Base-by-base conservation (phyloP, 2,329 filamentous ascomycete genomes). In the Aspergillus fijiensis region DNA sequence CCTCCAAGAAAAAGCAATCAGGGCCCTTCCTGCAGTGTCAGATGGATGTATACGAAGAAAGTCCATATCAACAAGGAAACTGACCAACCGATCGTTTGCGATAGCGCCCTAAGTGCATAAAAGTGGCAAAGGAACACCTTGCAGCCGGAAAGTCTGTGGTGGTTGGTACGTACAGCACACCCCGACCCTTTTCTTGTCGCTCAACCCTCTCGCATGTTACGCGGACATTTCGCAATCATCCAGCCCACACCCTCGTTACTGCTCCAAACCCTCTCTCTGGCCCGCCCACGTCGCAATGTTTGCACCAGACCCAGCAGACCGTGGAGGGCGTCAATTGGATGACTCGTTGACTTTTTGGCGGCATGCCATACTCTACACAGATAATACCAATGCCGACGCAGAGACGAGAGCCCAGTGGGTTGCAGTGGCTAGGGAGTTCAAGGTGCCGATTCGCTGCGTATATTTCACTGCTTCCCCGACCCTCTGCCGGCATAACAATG, bases 341-440 rank as follows among this genome's bases (percentile, higher is more conserved):
- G 21, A 35, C 21, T 23, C 3, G 42, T 29, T 49, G 5, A 42
- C 51, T 21, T 33, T 29, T 33, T 55, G 5, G 42, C 33, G 31
- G 29, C n/a, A 21, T 29, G 31, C 27, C 27, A 33, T 21, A 16
- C 21, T 16, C 29, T 49, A 21, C 49, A 58, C 58, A 95, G 95
- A 99, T 76, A 98, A 96, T 74, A 98, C 95, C n/a, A 99, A 99
- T 73, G 86, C 93, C 31, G 90, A 96, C 76, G 74, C 82, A 11
- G 89, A 91, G 55, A 91, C 89, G 25, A 85, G 95, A 65, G 83
- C 84, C n/a, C 79, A 90, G 61, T 98, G 94, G 94, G 77, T 91
- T 33, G 80, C 85, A 27, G 77, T 98, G 31, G 92, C 92, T 19
- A 84, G 82, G 64, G 88, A 89, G 68, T 79, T 86, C 69, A 80